Evolutionary conservation across 2,329 filamentous ascomycete genomes (phyloP).

Genomic region (Thermothelomyces thermophilus): DNA sequence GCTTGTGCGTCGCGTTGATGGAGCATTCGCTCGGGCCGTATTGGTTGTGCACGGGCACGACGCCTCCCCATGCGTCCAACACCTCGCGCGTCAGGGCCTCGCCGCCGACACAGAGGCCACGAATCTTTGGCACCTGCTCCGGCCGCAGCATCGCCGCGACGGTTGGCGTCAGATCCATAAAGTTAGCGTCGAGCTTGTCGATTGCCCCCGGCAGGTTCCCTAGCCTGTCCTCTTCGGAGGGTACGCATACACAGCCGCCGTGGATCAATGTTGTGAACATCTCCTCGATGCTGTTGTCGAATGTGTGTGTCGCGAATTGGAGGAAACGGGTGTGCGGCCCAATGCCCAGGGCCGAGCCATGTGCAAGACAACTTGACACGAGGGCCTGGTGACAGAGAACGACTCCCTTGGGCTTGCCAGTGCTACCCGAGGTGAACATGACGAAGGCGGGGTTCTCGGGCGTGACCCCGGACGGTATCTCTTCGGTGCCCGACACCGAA

Average conservation of each 20-base stretch:
- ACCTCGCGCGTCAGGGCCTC: conserved; percentile 24
- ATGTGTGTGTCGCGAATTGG: conserved; percentile 33
- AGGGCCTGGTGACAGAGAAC: conserved; percentile 30
- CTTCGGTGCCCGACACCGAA: background rate
- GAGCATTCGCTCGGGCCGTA: conserved; percentile 27
- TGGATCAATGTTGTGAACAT: conserved; percentile 34
- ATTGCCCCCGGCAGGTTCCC: conserved; percentile 32
- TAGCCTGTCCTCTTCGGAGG: conserved; percentile 34
- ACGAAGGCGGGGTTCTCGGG: conserved; percentile 28
- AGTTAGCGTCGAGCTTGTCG: conserved; percentile 23
- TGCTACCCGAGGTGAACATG: conserved; percentile 50
- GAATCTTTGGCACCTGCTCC: conserved; percentile 24
- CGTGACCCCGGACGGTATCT: background rate
- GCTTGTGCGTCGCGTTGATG: conserved; percentile 16
- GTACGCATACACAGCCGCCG: conserved; percentile 37
- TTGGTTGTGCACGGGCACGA: conserved; percentile 21
- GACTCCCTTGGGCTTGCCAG: conserved; percentile 47
- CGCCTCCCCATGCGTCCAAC: conserved; percentile 21
- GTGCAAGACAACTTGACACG: conserved; percentile 20
- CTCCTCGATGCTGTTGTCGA: conserved; percentile 36
- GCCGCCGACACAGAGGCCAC: conserved; percentile 25
- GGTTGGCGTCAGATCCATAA: conserved; percentile 26
- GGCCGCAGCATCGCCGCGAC: conserved; percentile 25
- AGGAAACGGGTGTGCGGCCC: conserved; percentile 22
- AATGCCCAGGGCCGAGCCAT: conserved; percentile 16